Conservation (phyloP, 371 early-diverging fungal species). For the Choanephora cucurbitarum region DNA sequence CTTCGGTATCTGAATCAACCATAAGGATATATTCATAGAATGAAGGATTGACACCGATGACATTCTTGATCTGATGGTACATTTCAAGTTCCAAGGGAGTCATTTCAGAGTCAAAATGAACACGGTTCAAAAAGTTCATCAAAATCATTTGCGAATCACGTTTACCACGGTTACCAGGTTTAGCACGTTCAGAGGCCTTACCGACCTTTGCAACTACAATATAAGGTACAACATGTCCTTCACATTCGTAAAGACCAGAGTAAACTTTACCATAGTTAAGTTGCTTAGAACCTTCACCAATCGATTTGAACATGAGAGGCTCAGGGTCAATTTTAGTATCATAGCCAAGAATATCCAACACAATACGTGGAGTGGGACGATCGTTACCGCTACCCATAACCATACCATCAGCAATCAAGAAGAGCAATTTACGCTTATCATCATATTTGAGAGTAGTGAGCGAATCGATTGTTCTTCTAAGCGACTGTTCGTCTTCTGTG, state of each 20-base stretch:
- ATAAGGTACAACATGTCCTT: constrained; percentile 87
- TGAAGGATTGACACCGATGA: constrained; percentile 85
- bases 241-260: constrained; percentile 90
- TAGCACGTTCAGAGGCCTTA: constrained; percentile 67
- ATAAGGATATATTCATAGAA: constrained; percentile 93
- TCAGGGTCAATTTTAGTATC: constrained; percentile 83
- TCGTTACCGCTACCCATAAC: constrained; percentile 95
- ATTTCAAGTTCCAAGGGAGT: constrained; percentile 89
- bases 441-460: constrained; percentile 85
- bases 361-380: constrained; percentile 94
- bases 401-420: constrained; percentile 88
- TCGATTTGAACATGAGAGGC: constrained; percentile 85
- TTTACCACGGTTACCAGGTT: constrained; percentile 97
- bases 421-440: constrained; percentile 92
- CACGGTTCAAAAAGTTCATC: constrained; percentile 96
- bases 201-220: constrained; percentile 94
- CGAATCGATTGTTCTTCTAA: constrained; percentile 91
- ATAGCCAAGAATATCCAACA: constrained; percentile 90
- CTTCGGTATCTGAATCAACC: constrained; percentile 96
- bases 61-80: constrained; percentile 89
- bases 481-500: constrained; percentile 94
- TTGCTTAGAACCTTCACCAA: constrained; percentile 87
- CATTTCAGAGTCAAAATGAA: constrained; percentile 91
- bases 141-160: constrained; percentile 98
- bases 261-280: constrained; percentile 96